These are phyloP conservation scores for Marchantia paleacea DNA, from an alignment of 225 moss, liverwort and hornwort species.

Conservation along the genomic window DNA sequence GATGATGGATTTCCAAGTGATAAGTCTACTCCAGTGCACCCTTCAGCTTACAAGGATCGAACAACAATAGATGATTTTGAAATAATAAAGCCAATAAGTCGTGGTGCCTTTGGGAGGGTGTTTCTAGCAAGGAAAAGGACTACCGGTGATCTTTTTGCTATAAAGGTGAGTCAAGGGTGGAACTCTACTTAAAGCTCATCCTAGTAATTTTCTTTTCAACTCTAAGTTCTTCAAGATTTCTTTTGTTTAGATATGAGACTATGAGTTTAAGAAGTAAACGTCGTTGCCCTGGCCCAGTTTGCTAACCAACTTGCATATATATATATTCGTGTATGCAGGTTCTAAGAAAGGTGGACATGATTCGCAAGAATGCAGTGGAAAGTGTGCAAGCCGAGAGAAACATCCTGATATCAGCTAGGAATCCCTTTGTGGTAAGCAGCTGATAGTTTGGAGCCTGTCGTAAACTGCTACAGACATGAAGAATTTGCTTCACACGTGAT, in stretches of 20 bases:
- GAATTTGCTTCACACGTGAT: neutral
- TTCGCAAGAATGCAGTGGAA: conserved; percentile 97
- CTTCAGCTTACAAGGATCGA: conserved; percentile 76
- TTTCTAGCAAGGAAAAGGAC: conserved; percentile 90
- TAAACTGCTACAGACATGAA: neutral
- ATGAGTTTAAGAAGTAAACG: no score
- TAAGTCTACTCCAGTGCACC: conserved; percentile 80
- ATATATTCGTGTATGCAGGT: conserved; percentile 48
- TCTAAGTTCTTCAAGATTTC: neutral
- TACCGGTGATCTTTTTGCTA: conserved; percentile 98
- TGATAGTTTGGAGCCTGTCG: neutral
- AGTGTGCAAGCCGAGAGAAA: conserved; percentile 99
- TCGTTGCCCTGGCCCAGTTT: no score
- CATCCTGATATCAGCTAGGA: conserved; percentile 91
- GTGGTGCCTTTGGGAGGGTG: conserved; percentile 97
- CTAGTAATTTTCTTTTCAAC: neutral
- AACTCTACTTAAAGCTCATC: neutral
- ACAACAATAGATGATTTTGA: conserved; percentile 97
- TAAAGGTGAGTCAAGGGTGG: conserved; percentile 55
- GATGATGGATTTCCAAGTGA: conserved; percentile 67
- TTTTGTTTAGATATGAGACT: neutral
- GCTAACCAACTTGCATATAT: neutral
- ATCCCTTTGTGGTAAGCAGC: conserved; percentile 84
- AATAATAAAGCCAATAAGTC: conserved; percentile 97
- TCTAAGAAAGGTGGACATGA: conserved; percentile 98